phyloP scores from a whole-genome alignment of 2,329 filamentous ascomycete species.

The Tolypocladium tropicale region DNA sequence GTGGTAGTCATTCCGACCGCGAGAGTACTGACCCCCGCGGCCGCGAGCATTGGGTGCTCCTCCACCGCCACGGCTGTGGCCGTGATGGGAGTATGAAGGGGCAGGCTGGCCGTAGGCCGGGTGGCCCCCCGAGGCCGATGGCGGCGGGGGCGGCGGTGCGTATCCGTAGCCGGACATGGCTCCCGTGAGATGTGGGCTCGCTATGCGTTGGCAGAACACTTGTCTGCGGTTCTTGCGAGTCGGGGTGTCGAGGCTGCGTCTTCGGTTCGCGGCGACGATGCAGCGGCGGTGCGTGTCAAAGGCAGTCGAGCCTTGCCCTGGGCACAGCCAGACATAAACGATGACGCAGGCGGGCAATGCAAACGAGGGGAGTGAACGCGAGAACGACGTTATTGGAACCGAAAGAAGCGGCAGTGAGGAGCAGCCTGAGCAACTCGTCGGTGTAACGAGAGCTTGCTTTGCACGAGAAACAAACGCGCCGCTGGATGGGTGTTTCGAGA shows the following conservation, averaged over 20 bases:
- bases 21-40: slow-evolving; percentile 27
- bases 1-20: slow-evolving; percentile 31
- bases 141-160: slow-evolving; percentile 42
- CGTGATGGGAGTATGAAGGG: slow-evolving; percentile 26
- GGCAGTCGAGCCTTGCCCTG: not conserved
- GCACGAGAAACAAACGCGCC: not conserved
- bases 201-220: slow-evolving; percentile 8
- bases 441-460: not conserved
- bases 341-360: not conserved
- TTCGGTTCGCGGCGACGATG: not conserved
- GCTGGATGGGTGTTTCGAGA: not conserved
- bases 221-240: slow-evolving; percentile 4
- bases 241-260: not conserved
- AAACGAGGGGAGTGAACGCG: not conserved
- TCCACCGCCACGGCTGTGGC: slow-evolving; percentile 25
- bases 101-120: slow-evolving; percentile 28
- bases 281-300: not conserved
- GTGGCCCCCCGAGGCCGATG: slow-evolving; percentile 18
- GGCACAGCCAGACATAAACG: not conserved
- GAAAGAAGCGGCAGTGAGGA: not conserved
- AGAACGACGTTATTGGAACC: not conserved
- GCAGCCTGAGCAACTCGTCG: not conserved
- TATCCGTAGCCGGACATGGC: slow-evolving; percentile 42
- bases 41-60: slow-evolving; percentile 25
- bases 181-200: slow-evolving; percentile 2